Evolutionary conservation across 345 rosid genomes (phyloP).

Genomic region (Acer negundo): DNA sequence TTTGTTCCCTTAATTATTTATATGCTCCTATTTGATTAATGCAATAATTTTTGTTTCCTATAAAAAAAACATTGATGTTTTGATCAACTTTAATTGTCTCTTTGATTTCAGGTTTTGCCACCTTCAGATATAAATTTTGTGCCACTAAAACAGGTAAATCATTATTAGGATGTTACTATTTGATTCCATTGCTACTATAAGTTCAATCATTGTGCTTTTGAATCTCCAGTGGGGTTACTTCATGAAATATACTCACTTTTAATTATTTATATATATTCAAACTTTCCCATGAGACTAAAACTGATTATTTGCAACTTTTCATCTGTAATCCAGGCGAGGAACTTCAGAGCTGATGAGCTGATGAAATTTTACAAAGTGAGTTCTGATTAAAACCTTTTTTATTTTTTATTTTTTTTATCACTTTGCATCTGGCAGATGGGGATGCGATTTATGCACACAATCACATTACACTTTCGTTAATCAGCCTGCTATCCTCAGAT

Average conservation of each 20-base stretch:
- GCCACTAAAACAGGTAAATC: constrained; percentile 76
- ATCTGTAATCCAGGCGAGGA: constrained; percentile 45
- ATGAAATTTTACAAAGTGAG: constrained; percentile 80
- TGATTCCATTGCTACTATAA: background rate
- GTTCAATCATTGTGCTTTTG: background rate
- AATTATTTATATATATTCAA: background rate
- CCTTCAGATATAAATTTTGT: constrained; percentile 69
- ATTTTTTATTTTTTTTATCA: background rate
- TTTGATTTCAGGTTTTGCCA: constrained; percentile 64
- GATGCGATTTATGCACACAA: background rate
- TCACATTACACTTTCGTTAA: background rate
- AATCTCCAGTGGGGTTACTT: background rate
- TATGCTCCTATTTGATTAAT: background rate
- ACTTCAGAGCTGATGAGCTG: constrained; percentile 74
- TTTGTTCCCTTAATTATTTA: background rate
- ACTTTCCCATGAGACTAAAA: background rate
- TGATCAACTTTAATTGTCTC: background rate
- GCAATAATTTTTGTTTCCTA: background rate
- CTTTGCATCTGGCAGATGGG: background rate
- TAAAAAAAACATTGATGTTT: background rate
- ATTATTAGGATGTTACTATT: too few species aligned
- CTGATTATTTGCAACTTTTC: constrained; percentile 21
- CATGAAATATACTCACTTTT: background rate
- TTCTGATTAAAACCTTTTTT: constrained; percentile 6
- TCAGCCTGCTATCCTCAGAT: background rate